Base-by-base conservation (phyloP, 805 yeast species). In the Pichia pseudocactophila region DNA sequence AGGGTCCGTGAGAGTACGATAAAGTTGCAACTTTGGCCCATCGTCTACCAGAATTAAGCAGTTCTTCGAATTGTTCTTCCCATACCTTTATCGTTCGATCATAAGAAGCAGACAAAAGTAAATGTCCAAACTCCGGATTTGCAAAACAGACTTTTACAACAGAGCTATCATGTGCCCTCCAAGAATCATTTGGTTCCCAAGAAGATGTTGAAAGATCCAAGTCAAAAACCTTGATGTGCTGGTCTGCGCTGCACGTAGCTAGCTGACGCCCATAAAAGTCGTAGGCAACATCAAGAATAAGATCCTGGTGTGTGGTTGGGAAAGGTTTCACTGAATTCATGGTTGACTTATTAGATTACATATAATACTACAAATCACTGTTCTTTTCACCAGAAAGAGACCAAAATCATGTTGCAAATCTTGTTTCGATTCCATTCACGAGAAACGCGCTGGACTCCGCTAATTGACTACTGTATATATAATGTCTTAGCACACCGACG, bases 241-340 rank as follows among this genome's bases (percentile, higher is more conserved):
- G 96, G 63, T 92, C 98, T 0, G 95, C 85, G 4, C 96, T 86
- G 46, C 95, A 89, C 0, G 97, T 90, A 2, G 97, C 98, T 43
- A 92, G 69, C 47, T 88, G 85, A 42, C 80, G 77, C 1, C 98
- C 97, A 57, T 90, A 90, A 63, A 82, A 90, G 62, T 92, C 96
- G 62, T 89, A 92, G 17, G 86, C 80, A 19, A 89, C 78, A 55
- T 89, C 96, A 52, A 89, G 94, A 36, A 90, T 78, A 42, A 90
- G 71, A 60, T 92, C 98, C 54, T 87, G 95, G 60, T 92, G 97
- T 30, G 94, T 94, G 0, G 96, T 83, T 13, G 80, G 71, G 53
- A 90, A 82, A 3, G 96, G 87, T 54, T 78, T 79, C 71, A 74
- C 71, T 22, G 51, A 41, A 34, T 59, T 56, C 67, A 62, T 60